These are phyloP conservation scores for Dryas integrifolia DNA, from an alignment of 331 rosid genomes.

Conservation along the genomic window DNA sequence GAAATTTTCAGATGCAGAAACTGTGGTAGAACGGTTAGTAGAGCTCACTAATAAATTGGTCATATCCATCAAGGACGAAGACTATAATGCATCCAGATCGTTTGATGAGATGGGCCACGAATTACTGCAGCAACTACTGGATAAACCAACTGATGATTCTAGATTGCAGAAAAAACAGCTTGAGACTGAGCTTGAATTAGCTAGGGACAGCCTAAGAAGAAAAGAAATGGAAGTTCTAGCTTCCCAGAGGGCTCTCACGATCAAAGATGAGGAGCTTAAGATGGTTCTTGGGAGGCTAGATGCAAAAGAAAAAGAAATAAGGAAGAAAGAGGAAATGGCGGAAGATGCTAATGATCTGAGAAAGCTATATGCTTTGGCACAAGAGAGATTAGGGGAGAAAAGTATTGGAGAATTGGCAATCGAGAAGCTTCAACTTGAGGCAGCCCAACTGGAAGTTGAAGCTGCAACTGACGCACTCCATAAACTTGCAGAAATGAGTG, in stretches of 20 bases:
- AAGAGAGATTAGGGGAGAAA: slow-evolving; percentile 52
- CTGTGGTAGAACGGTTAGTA: slow-evolving; percentile 56
- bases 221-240: slow-evolving; percentile 78
- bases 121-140: slow-evolving; percentile 33
- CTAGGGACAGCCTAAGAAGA: slow-evolving; percentile 54
- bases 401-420: slow-evolving; percentile 59
- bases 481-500: slow-evolving; percentile 61
- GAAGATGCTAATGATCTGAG: slow-evolving; percentile 56
- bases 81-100: slow-evolving; percentile 15
- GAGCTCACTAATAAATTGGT: slow-evolving; percentile 74
- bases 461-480: slow-evolving; percentile 74
- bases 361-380: slow-evolving; percentile 55
- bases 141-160: slow-evolving; percentile 44
- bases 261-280: slow-evolving; percentile 78
- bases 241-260: slow-evolving; percentile 57
- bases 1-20: slow-evolving; percentile 69
- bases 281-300: slow-evolving; percentile 55
- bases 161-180: slow-evolving; percentile 54
- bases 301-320: slow-evolving; percentile 57
- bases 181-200: slow-evolving; percentile 63
- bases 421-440: slow-evolving; percentile 87
- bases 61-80: slow-evolving; percentile 53
- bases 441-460: slow-evolving; percentile 73
- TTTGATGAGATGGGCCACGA: slow-evolving; percentile 34
- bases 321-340: slow-evolving; percentile 42